Evolutionary conservation across 2,329 filamentous ascomycete genomes (phyloP).

Genomic region (Myriosclerotinia duriaeana): DNA sequence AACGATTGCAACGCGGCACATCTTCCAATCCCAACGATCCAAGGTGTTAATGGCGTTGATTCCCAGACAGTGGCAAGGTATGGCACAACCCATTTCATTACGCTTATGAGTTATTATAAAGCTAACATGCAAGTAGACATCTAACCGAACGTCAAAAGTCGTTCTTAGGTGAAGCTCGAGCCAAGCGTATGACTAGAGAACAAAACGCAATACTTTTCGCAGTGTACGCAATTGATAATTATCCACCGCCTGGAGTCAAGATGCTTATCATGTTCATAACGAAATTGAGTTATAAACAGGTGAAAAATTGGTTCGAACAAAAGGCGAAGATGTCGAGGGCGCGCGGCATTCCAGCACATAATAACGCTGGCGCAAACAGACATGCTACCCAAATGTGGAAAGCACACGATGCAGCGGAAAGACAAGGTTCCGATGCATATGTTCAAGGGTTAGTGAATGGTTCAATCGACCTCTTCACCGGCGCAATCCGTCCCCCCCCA

Average conservation of each 20-base stretch:
- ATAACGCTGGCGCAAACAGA: background rate
- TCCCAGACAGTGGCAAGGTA: conserved; percentile 15
- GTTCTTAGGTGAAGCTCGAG: background rate
- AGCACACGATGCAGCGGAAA: background rate
- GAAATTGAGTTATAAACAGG: background rate
- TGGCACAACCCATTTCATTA: background rate
- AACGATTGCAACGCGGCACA: background rate
- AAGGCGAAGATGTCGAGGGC: background rate
- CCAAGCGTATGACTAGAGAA: background rate
- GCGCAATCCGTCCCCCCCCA: background rate
- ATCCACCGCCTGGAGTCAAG: background rate
- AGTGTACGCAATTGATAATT: background rate
- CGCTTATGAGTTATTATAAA: background rate
- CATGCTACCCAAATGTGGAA: background rate
- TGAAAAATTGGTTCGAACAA: conserved; percentile 14
- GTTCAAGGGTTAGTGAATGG: background rate
- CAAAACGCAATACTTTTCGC: background rate
- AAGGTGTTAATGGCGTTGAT: conserved; percentile 7
- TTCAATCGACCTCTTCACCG: background rate
- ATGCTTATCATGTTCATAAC: background rate
- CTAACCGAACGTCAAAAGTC: background rate
- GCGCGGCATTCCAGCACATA: no score
- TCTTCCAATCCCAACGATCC: background rate
- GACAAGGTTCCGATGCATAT: background rate
- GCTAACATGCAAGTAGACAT: conserved; percentile 10